Conservation (phyloP, 1,284 basidiomycete genomes). For the Xerocomus amazonicus region DNA sequence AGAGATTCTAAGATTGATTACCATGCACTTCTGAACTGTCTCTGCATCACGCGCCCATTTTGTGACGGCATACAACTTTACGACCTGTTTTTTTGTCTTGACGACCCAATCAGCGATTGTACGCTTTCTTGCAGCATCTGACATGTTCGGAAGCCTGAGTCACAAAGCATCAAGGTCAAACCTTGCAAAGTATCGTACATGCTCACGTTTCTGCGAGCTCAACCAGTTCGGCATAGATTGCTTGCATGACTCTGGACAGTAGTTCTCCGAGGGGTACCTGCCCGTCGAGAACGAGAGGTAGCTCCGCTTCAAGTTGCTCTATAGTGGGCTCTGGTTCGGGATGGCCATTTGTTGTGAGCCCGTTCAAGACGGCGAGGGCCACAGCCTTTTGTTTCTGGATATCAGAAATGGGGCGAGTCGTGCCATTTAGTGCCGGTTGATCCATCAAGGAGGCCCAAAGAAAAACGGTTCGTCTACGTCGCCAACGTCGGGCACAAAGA, state of each 20-base stretch:
- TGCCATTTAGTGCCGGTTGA: conserved; percentile 12
- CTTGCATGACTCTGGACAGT: conserved; percentile 72
- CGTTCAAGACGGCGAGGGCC: conserved; percentile 31
- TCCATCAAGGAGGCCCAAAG: conserved; percentile 14
- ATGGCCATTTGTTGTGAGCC: conserved; percentile 29
- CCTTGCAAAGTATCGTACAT: not conserved
- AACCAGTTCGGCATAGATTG: conserved; percentile 79
- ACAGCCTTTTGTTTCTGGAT: conserved; percentile 31
- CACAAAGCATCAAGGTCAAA: conserved; percentile 1
- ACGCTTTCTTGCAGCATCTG: conserved; percentile 77
- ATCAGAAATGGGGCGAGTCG: conserved; percentile 17
- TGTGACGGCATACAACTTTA: conserved; percentile 82
- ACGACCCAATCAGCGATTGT: conserved; percentile 85
- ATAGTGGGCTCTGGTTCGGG: conserved; percentile 41
- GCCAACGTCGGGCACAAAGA: conserved; percentile 4
- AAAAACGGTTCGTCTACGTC: conserved; percentile 1
- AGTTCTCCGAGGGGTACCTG: conserved; percentile 74
- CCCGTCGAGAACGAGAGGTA: conserved; percentile 72
- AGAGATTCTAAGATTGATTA: conserved; percentile 25
- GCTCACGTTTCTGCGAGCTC: conserved; percentile 85
- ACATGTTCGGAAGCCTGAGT: conserved; percentile 75
- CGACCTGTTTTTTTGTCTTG: conserved; percentile 82
- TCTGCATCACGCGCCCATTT: conserved; percentile 82
- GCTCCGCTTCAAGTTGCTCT: conserved; percentile 68
- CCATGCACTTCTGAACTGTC: conserved; percentile 83